Evolutionary conservation across 495 filamentous ascomycete genomes (phyloP), one percentile per base, ranked within the genome.

Genomic region (Penicillium daleae): DNA sequence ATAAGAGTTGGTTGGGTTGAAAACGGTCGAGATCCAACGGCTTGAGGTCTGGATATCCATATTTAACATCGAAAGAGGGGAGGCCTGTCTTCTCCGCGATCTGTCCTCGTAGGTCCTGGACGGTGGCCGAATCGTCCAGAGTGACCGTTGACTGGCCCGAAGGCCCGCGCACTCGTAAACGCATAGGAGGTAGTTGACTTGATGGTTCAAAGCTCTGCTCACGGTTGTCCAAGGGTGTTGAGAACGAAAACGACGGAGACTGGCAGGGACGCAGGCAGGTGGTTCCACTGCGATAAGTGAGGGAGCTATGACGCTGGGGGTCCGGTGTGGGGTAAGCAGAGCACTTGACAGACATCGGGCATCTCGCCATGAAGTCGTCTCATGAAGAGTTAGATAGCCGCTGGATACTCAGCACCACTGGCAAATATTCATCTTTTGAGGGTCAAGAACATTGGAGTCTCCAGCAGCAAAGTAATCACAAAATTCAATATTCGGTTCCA

Each of bases 31-130:
- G 79, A 29, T 84, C 75, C 13, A 99, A 82, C 19, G 86, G 78
- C 66, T 89, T 88, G 49, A 78, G 65, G 3, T 90, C 83, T 3
- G 95, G 95, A 73, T 92, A 98, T 21, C 94, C 92, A 72, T 88
- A 90, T 80, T 96, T 97, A 46, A 97, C 77, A 35, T 93, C 87
- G 65, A 93, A 91, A 31, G 59, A 59, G 60, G 49, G 69, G 60
- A 73, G 69, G 12, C 77, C 79, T 2, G 87, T 90, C 59, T 79
- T 80, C 56, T 85, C 76, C 29, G 71, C 72, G 58, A 92, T 90
- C 51, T 79, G 70, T 19, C 65, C 56, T 31, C 82, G 76, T 0
- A 97, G 83, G 54, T 90, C 86, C 31, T 75, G 72, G 27, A 95
- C 82, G 3, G 85, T 90, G 21, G 90, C 85, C 37, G 80, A 75